A percentile compares a stretch with the other conserved stretches of the same genome.
These are phyloP conservation scores for Aspergillus udagawae DNA, from an alignment of 2,329 filamentous ascomycete species.

Conservation along the genomic window DNA sequence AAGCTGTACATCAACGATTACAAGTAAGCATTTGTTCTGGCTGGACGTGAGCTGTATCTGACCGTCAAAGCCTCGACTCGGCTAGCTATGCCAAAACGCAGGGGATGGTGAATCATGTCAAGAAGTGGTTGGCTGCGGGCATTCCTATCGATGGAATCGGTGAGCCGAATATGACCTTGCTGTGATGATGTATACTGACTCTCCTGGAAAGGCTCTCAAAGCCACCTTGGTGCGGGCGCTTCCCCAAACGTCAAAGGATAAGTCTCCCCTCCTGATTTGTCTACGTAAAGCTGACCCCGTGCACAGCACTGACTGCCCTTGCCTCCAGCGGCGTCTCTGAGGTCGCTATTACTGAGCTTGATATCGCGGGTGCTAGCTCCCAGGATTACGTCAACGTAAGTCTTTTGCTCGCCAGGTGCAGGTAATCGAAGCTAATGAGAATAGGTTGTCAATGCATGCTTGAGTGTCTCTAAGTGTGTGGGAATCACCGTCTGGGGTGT, in stretches of 20 bases:
- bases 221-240: slow-evolving; percentile 43
- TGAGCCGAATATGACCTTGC: slow-evolving; percentile 5
- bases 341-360: slow-evolving; percentile 64
- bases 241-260: slow-evolving; percentile 1
- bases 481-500: slow-evolving; percentile 63
- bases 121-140: slow-evolving; percentile 59
- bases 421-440: slow-evolving; percentile 15
- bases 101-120: slow-evolving; percentile 56
- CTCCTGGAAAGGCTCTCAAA: slow-evolving; percentile 47
- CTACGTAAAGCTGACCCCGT: slow-evolving; percentile 6
- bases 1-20: slow-evolving; percentile 74
- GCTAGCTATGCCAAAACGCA: slow-evolving; percentile 56
- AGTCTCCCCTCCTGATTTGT: background rate
- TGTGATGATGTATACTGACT: background rate
- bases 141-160: slow-evolving; percentile 63
- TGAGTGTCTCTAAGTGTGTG: slow-evolving; percentile 56
- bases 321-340: slow-evolving; percentile 50
- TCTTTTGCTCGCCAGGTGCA: slow-evolving; percentile 11
- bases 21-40: slow-evolving; percentile 31
- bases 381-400: slow-evolving; percentile 54
- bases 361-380: slow-evolving; percentile 56
- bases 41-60: background rate
- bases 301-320: slow-evolving; percentile 51
- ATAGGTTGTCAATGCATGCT: slow-evolving; percentile 51
- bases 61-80: slow-evolving; percentile 58